Evolutionary conservation across 176 grass and related monocot species (phyloP), one percentile per base, ranked within the genome.

Genomic region (Elymus sibiricus): DNA sequence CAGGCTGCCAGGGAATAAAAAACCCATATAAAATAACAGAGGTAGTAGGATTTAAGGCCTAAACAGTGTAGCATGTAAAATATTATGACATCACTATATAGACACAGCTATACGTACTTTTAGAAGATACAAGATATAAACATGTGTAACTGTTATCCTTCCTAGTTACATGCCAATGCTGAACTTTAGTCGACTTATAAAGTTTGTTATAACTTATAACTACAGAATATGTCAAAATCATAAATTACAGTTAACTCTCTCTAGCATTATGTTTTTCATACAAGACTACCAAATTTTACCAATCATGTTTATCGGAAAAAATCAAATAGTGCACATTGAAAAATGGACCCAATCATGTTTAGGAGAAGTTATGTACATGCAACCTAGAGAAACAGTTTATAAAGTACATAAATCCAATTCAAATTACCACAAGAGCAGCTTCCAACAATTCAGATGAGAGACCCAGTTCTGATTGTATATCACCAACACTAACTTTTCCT

Each of bases 351-450:
- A 49, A 69, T 53, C 49, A 53, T 53, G 49, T 53, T 53, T 67
- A 34, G 59, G 39, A 84, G n/a, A 80, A 67, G 16, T 53, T 53
- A 61, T 5, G 1, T 5, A 9, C 2, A 2, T 22, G 66, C 37
- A 66, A 39, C 24, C 37, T 22, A 62, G 24, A 44, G 19, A n/a
- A 62, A 76, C 59, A 84, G 22, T 65, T 39, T 47, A n/a, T 46
- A 58, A 79, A 83, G 35, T 16, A 74, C 59, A 84, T 37, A 31
- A 63, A 66, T 67, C 9, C 5, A 76, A 89, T 96, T 94, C 83
- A 83, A 91, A 89, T 38, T 96, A 99, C 97, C 92, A 94, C 70
- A 70, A 94, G 88, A 86, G 89, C 90, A 86, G 89, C 80, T 81
- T 96, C 86, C 56, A 93, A 74, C 29, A 90, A 99, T 87, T 94